Conservation (phyloP, 441 rosid genomes). For the Iberis amara region DNA sequence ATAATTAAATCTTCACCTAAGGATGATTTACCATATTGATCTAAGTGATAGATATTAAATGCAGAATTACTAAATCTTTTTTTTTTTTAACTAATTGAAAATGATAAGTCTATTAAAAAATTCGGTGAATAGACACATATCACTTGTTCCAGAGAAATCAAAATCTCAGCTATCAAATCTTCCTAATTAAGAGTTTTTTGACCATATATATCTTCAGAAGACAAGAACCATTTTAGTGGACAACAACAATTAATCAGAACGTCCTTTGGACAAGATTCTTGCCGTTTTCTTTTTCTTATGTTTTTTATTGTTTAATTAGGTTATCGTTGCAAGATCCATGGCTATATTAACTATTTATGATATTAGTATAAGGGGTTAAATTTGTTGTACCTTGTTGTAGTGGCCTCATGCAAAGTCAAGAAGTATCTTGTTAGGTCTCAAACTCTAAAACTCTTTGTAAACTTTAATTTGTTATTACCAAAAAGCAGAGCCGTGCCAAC, state of each 20-base stretch:
- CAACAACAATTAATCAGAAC: conserved; percentile 20
- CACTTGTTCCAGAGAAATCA: no score
- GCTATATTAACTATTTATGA: conserved; percentile 2
- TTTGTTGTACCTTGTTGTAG: conserved; percentile 16
- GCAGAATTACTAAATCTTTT: no score
- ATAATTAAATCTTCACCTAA: no score
- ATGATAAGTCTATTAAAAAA: no score
- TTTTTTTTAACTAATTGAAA: no score
- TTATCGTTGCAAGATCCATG: conserved; percentile 1
- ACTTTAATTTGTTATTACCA: no score
- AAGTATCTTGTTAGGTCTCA: no score
- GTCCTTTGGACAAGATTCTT: conserved; percentile 24
- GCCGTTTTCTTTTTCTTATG: not conserved
- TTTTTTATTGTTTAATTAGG: conserved; percentile 17
- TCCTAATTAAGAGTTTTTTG: not conserved
- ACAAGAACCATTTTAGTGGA: conserved; percentile 30
- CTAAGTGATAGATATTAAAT: no score
- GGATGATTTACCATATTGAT: no score
- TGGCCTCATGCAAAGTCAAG: conserved; percentile 13
- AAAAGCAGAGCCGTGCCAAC: conserved; percentile 23
- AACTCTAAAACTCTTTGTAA: no score
- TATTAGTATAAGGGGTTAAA: not conserved
- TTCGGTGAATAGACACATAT: no score
- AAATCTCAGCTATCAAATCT: no score
- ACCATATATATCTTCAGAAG: conserved; percentile 21